Base-by-base conservation (phyloP, 345 rosid genomes). In the Nephelium lappaceum region DNA sequence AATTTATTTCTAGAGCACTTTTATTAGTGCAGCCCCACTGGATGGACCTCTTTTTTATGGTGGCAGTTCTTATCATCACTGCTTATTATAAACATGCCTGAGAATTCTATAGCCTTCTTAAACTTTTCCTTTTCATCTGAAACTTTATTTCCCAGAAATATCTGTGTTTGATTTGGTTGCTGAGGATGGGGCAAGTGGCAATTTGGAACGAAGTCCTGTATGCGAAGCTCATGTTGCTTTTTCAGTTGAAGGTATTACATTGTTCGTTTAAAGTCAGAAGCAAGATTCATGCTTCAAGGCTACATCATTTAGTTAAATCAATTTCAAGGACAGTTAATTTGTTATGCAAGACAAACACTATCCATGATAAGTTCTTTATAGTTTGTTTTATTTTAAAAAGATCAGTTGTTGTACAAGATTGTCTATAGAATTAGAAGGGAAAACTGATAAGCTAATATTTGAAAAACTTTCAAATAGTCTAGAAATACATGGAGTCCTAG, bases 161-260 rank as follows among this genome's bases (percentile, higher is more conserved):
- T 90, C 92, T 47, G 81, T 94, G 78, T 90, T 91, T 80, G 97
- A 93, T 83, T 82, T 94, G 91, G 87, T 94, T 78, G 88, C 78
- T 80, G 94, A 90, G 84, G 93, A 87, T 83, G 90, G 81, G 69
- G 58, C 84, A 60, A 85, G 82, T 77, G 80, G 39, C 82, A 67
- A 72, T 57, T 72, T 74, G 53, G 88, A 81, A 74, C 81, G 72
- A 74, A 64, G 71, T 84, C 84, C 87, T 64, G 85, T 72, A 61
- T 78, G 73, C 78, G 98, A 94, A 83, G 80, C 90, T 78, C 93
- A 94, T 81, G 90, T 88, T 84, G 93, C 98, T 71, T 91, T 94
- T 83, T 91, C 98, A 86, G 87, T 93, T 75, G 89, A 90, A 81
- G 98, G 98, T 94, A 89, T 72, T 73, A 60, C 73, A 45, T 71